These are phyloP conservation scores for Penicillium antarcticum DNA, from an alignment of 495 filamentous ascomycete genomes.

Conservation along the genomic window DNA sequence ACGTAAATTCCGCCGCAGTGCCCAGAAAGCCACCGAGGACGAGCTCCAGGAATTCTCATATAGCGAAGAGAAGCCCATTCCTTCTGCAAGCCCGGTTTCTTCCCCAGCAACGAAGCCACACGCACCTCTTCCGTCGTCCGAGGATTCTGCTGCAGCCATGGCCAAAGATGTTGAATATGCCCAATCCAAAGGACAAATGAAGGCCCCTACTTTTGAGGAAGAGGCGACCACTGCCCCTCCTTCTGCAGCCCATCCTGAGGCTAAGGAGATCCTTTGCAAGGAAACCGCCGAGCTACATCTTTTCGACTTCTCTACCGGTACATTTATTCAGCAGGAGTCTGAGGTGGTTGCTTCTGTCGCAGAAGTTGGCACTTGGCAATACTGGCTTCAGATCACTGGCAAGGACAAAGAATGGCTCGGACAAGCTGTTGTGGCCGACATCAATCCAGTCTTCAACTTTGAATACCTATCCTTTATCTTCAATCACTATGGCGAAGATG, in stretches of 20 bases:
- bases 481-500: conserved; percentile 87
- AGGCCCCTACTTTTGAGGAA: conserved; percentile 25
- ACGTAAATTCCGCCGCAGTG: conserved; percentile 77
- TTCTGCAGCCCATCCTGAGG: conserved; percentile 62
- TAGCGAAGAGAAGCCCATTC: conserved; percentile 72
- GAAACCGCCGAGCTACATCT: conserved; percentile 85
- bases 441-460: conserved; percentile 99
- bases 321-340: conserved; percentile 78
- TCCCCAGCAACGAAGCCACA: conserved; percentile 56
- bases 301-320: conserved; percentile 81
- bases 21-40: conserved; percentile 74
- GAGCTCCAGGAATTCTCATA: conserved; percentile 83
- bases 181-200: conserved; percentile 37
- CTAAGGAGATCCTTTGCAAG: conserved; percentile 66
- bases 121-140: conserved; percentile 25
- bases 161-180: conserved; percentile 47
- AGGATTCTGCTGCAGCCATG: conserved; percentile 40
- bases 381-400: conserved; percentile 88
- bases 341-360: conserved; percentile 74
- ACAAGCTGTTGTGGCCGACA: conserved; percentile 77
- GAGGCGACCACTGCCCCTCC: conserved; percentile 47
- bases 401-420: conserved; percentile 82
- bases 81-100: conserved; percentile 72
- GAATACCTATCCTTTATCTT: conserved; percentile 98
- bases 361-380: conserved; percentile 88